Evolutionary conservation across 2,329 filamentous ascomycete species (phyloP), one percentile per base, ranked within the genome.

Genomic region (Sclerotinia nivalis): DNA sequence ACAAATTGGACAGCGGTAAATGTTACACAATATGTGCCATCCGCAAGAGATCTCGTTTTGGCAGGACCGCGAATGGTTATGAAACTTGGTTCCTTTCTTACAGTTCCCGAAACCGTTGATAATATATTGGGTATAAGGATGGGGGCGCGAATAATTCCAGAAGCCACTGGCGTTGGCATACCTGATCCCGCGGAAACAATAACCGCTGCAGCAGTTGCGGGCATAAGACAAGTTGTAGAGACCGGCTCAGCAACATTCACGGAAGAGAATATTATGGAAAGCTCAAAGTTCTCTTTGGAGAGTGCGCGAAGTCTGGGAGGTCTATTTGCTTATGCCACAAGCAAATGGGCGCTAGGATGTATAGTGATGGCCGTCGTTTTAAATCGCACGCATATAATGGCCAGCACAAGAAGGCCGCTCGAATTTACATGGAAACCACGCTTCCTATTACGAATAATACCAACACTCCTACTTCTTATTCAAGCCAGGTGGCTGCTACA

Each of bases 301-400:
- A 82, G 87, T 34, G 83, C 85, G 1, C 88, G 90, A 77, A 93
- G 91, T 56, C 84, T 97, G 56, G 92, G 93, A 58, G 93, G 92
- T 72, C 88, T 98, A 70, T 94, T 98, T 80, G 91, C 89, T 75
- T 99, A 98, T 80, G 85, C 93, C 56, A 96, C 92, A 1, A 96
- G 93, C 80, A 91, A 91, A 80, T 98, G 96, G 96, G 94, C 95
- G 0, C 83, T 98, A 70, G 89, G 90, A 66, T 97, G 93, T 76
- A 89, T 98, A 75, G 88, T 90, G 50, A 92, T 95, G 84, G 93
- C 93, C 31, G 87, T 98, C 70, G 82, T 97, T 70, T 84, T 98
- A 34, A 98, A 98, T 79, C 89, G 96, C 70, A 96, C 96, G 9
- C 90, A 94, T 70, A 96, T 98, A 75, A 98, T 97, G 80, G 95